Base-by-base conservation (phyloP, 805 yeast species). In the Yarrowia yakushimensis region DNA sequence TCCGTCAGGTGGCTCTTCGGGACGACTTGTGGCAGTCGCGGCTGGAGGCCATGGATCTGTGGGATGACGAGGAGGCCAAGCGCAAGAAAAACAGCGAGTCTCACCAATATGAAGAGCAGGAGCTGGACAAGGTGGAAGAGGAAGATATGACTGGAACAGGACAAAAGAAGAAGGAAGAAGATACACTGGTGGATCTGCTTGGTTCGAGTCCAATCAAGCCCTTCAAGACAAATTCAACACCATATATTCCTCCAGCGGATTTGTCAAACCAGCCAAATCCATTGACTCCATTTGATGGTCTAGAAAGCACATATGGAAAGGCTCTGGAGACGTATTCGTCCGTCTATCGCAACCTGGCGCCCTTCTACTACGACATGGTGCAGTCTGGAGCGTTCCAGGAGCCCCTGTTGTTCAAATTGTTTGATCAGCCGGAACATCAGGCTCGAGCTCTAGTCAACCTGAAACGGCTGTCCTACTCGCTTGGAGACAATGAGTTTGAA, bases 401-500 rank as follows among this genome's bases (percentile, higher is more conserved):
- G 54, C 76, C 84, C 10, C 70, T 73, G 30, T 74, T 82, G n/a
- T 81, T 82, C 70, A 75, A 74, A 57, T 76, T 73, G 17, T 82
- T 72, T 66, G 75, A 76, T 17, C 76, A 79, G 18, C 86, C 86
- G 0, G 79, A 78, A 59, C 81, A 81, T 11, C 86, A 83, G 66
- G 81, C 85, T 7, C 72, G 71, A 52, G 74, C 81, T 2, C 69
- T 83, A 34, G 69, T 71, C 18, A 78, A 78, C 60, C 71, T 83
- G 13, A 67, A 74, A 63, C 69, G 70, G 43, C 81, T 76, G 68
- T 76, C 80, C 25, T 68, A 68, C 70, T 66, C 71, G 69, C 68
- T 75, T 65, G 43, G 69, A 72, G 15, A 68, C 74, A 67, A 69
- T 63, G 63, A 62, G 65, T 52, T 75, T 68, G 64, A 76, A 70